Base-by-base conservation (phyloP, 208 protist species). In the Plasmodiophora brassicae region DNA sequence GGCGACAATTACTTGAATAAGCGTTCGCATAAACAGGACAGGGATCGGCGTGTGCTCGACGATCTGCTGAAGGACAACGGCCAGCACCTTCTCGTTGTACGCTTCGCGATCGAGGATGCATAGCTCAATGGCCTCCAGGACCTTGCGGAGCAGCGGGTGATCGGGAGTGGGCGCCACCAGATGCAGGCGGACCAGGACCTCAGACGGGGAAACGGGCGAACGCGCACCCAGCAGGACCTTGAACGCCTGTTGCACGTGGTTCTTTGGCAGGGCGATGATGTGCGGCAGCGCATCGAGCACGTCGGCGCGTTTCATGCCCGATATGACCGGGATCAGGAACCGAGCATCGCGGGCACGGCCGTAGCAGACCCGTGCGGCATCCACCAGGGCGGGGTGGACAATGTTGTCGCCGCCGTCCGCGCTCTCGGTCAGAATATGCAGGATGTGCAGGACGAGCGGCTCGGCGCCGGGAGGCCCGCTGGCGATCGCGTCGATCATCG, bases 31-130 rank as follows among this genome's bases (percentile, higher is more conserved):
- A 38, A 78, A 78, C 65, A 78, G 65, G 10, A 78, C 65, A 5
- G 65, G 65, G 41, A 78, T 78, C 10, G 65, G 65, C 32, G 32
- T 78, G 32, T 38, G 32, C n/a, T 78, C 65, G 41, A 78, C 65
- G n/a, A 78, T 38, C n/a, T 78, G 65, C 65, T 78, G 65, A 44
- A 78, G n/a, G 20, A 78, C 65, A 38, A 78, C 65, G n/a, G 65
- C 65, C 5, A 78, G n/a, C 32, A 78, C 65, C n/a, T 78, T 78
- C 5, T 78, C 65, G 65, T 5, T 78, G n/a, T 78, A 78, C n/a
- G 65, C 5, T 5, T 78, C 65, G 20, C n/a, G 5, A 38, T 5
- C 41, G 65, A 78, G 41, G 5, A 78, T 78, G n/a, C 65, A 78
- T 14, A 78, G 65, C n/a, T 78, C 32, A 78, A 32, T 78, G 5